A percentile compares a stretch with the other conserved stretches of the same genome.
Conservation (phyloP, 768 basidiomycete species). For the Mycena rebaudengoi region DNA sequence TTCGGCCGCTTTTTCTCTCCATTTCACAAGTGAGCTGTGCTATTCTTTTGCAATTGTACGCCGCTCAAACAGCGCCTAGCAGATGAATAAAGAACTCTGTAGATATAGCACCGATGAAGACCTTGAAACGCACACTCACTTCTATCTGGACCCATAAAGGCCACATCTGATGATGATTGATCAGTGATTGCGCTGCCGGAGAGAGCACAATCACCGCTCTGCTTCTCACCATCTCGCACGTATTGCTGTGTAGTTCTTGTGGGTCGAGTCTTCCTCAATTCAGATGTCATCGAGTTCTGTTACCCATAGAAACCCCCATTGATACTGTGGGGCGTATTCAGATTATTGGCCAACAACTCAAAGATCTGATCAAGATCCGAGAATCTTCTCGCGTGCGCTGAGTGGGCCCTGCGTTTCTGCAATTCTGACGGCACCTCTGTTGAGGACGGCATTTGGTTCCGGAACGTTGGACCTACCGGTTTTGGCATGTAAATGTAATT, state of each 20-base stretch:
- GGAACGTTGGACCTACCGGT: not conserved
- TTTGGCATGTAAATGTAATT: too few relatives aligned
- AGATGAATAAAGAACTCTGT: too few relatives aligned
- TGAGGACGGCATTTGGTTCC: not conserved
- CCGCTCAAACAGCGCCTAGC: too few relatives aligned
- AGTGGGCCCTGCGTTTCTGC: not conserved
- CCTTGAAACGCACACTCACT: too few relatives aligned
- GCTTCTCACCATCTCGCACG: not conserved
- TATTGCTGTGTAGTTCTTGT: not conserved
- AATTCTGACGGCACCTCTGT: not conserved
- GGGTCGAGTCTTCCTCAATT: not conserved
- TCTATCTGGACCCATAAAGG: too few relatives aligned
- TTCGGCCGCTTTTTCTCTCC: too few relatives aligned
- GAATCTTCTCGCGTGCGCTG: not conserved
- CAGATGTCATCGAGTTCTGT: not conserved
- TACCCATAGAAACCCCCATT: not conserved
- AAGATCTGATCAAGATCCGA: not conserved
- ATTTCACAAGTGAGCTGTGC: too few relatives aligned
- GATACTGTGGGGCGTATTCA: not conserved
- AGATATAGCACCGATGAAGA: too few relatives aligned
- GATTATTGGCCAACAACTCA: not conserved
- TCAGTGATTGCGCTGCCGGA: too few relatives aligned
- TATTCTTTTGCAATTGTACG: too few relatives aligned
- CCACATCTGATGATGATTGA: not conserved
- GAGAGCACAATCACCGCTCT: not conserved